Base-by-base conservation (phyloP, 192 early-diverging fungal genomes). In the Rhizophagus clarus region DNA sequence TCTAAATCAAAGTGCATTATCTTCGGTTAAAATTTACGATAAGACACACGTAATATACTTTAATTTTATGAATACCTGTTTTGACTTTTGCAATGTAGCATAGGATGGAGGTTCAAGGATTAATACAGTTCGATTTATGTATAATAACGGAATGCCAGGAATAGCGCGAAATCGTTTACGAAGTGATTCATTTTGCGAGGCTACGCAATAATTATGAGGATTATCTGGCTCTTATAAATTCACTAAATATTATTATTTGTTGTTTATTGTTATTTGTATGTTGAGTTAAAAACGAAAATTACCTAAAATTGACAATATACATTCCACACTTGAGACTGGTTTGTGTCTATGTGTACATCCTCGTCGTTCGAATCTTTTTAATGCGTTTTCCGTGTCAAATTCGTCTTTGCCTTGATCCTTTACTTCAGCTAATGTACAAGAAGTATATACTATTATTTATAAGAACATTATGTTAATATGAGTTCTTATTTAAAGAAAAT, bases 101-200 rank as follows among this genome's bases (percentile, higher is more conserved):
- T 85, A 62, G 0, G 89, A 88, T 7, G 93, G 90, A 8, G 93
- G 94, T 82, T 98, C 97, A 61, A 99, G 82, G 24, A 97, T 90
- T 10, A 97, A 66, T 3, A 95, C 89, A 40, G 87, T 86, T 56
- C 93, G 90, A 72, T 91, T 94, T 74, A 97, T 90, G 81, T 96
- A 93, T 8, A 99, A 61, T n/a, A 99, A 80, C 7, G 97, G 97
- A 1, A 94, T 93, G 4, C 95, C 97, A 6, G 95, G 90, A 6
- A 99, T 85, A 5, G 79, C 64, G 6, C 93, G 84, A 64, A 99
- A 83, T 56, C 80, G 77, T 26, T 84, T 79, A 20, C 96, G 88
- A 49, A 98, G 86, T 1, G 83, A 81, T 8, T 83, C 79, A 82
- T 95, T 93, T 81, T 99, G 96, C 4, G 91, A 92, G 1, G 95